Evolutionary conservation across 108 stramenopile species (phyloP).

Genomic region (Nannochloropsis salina): DNA sequence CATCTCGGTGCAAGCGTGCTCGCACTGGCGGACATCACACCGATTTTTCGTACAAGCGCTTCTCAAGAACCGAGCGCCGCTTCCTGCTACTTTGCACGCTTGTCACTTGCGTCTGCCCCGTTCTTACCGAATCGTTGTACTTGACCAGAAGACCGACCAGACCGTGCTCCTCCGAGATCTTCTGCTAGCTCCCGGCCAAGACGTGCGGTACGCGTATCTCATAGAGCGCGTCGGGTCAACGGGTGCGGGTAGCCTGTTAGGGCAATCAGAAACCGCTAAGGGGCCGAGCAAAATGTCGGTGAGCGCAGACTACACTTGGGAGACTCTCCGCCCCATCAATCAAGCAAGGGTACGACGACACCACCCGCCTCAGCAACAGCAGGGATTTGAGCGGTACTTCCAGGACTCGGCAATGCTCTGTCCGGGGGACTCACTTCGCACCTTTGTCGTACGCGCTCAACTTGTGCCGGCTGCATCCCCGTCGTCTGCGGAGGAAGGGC

Average conservation of each 20-base stretch:
- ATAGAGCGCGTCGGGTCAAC: background rate
- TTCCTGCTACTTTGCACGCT: background rate
- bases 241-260: background rate
- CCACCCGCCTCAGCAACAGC: background rate
- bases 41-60: conserved; percentile 10
- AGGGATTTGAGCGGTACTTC: background rate
- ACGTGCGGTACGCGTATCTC: background rate
- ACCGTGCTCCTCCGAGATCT: background rate
- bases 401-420: background rate
- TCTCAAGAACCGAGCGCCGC: background rate
- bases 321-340: background rate
- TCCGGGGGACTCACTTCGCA: background rate
- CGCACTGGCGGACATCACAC: background rate
- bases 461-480: background rate
- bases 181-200: background rate
- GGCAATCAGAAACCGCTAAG: background rate
- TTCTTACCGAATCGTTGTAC: background rate
- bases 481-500: background rate
- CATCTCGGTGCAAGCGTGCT: conserved; percentile 6
- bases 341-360: background rate
- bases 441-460: background rate
- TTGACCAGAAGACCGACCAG: background rate
- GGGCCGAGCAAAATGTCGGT: background rate
- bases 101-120: background rate
- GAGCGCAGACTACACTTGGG: background rate